phyloP scores from a whole-genome alignment of 73 alveolate species.

The Symbiodinium pilosum region DNA sequence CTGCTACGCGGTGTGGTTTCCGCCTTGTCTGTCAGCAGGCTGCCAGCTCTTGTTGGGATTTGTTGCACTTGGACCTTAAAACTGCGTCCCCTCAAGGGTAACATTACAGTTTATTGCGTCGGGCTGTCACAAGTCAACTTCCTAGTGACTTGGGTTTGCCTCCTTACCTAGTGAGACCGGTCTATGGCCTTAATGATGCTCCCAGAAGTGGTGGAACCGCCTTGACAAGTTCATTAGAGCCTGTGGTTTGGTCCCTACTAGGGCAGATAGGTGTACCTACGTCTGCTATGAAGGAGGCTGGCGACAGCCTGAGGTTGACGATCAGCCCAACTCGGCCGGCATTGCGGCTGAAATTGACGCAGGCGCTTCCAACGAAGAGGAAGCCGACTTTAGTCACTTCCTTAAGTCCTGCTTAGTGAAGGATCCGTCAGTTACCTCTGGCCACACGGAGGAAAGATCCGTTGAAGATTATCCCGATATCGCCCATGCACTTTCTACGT shows the following conservation, averaged over 20 bases:
- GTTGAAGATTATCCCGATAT: background rate
- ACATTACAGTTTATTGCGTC: background rate
- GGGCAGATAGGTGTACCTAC: slow-evolving; percentile 35
- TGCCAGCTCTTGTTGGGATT: background rate
- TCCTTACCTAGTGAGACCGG: slow-evolving; percentile 15
- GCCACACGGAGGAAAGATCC: background rate
- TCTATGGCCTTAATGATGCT: background rate
- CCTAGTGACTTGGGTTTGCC: no score
- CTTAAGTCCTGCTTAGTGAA: no score
- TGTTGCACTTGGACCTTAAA: slow-evolving; percentile 11
- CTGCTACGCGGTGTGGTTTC: slow-evolving; percentile 12
- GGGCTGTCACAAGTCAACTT: background rate
- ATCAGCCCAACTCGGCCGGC: background rate
- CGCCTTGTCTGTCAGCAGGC: background rate
- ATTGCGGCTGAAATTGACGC: no score
- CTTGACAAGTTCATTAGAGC: background rate
- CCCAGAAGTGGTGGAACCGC: slow-evolving; percentile 21
- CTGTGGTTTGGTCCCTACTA: slow-evolving; percentile 22
- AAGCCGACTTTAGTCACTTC: no score
- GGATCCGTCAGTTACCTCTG: background rate
- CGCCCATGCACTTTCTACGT: background rate
- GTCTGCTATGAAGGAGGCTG: background rate
- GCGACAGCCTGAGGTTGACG: no score
- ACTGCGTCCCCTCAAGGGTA: slow-evolving; percentile 37
- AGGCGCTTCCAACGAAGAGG: no score